A percentile compares a stretch with the other conserved stretches of the same genome.
These are phyloP conservation scores for Pythium grandisporangium DNA, from an alignment of 352 stramenopile genomes.

Conservation along the genomic window DNA sequence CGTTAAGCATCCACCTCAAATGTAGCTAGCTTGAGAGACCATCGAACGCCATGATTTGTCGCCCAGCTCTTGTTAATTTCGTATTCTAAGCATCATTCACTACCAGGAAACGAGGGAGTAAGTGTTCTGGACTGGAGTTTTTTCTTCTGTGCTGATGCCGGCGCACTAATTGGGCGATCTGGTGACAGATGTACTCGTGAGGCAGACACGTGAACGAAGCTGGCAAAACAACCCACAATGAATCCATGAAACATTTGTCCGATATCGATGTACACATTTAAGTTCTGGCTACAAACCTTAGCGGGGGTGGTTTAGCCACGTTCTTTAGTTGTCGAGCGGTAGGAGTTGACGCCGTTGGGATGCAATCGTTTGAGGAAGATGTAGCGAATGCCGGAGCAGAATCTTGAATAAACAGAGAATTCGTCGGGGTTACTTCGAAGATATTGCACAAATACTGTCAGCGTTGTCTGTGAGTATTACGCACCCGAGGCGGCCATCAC, in stretches of 20 bases:
- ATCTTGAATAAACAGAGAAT: not conserved
- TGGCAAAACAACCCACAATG: conserved; percentile 6
- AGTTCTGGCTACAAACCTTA: conserved; percentile 11
- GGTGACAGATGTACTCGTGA: conserved; percentile 8
- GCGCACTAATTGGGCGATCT: conserved; percentile 37
- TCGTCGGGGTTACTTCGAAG: not conserved
- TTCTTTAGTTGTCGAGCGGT: not conserved
- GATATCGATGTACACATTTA: too few species aligned
- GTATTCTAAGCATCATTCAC: too few species aligned
- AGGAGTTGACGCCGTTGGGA: not conserved
- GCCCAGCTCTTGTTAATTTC: too few species aligned
- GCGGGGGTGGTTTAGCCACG: conserved; percentile 3
- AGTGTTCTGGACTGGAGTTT: conserved; percentile 15
- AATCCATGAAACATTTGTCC: not conserved
- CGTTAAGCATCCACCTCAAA: conserved; percentile 6
- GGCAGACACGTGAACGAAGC: conserved; percentile 31
- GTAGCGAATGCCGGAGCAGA: too few species aligned
- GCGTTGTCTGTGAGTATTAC: not conserved
- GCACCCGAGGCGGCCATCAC: conserved; percentile 6
- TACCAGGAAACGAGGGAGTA: too few species aligned
- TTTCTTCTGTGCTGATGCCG: conserved; percentile 31
- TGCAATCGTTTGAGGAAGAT: conserved; percentile 2
- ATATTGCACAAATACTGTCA: not conserved
- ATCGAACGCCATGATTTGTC: too few species aligned
- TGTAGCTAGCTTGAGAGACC: not conserved